Conservation (phyloP, 2,329 filamentous ascomycete genomes). For the Fragosphaeria purpurea region DNA sequence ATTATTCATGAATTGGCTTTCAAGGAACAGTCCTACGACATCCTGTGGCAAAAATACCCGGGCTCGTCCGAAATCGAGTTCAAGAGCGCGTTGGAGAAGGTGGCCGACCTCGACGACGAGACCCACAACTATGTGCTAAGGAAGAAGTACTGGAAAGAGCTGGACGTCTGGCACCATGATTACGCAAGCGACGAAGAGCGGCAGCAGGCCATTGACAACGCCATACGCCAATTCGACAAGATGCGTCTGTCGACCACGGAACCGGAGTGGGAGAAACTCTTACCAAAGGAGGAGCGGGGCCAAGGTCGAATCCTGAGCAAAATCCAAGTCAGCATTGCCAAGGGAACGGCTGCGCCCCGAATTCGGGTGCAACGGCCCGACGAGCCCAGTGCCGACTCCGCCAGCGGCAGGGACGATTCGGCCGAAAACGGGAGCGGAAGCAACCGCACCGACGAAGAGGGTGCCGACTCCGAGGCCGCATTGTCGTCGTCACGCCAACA, state of each 20-base stretch:
- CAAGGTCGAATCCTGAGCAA: conserved; percentile 52
- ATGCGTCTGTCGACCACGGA: conserved; percentile 46
- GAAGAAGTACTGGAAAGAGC: conserved; percentile 51
- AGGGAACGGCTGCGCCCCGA: conserved; percentile 37
- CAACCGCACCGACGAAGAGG: conserved; percentile 19
- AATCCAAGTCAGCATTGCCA: conserved; percentile 48
- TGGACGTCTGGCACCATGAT: conserved; percentile 53
- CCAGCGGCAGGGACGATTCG: conserved; percentile 32
- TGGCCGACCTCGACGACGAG: conserved; percentile 40
- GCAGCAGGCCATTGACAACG: conserved; percentile 51
- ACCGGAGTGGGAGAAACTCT: conserved; percentile 51
- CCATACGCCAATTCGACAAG: conserved; percentile 49
- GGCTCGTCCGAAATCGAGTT: conserved; percentile 43
- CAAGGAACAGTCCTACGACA: conserved; percentile 38
- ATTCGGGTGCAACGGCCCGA: conserved; percentile 41
- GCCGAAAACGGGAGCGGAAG: conserved; percentile 15
- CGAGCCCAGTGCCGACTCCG: conserved; percentile 26
- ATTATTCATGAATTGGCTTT: conserved; percentile 54
- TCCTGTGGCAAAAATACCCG: conserved; percentile 39
- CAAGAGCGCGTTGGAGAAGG: conserved; percentile 44
- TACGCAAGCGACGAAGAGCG: conserved; percentile 45
- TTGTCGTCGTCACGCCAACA: conserved; percentile 27
- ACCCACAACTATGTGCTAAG: conserved; percentile 45
- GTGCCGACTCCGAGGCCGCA: conserved; percentile 5
- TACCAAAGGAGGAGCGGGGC: conserved; percentile 47